A percentile compares a stretch with the other conserved stretches of the same genome.
Conservation (phyloP, 2,329 filamentous ascomycete genomes). For the Penicillium corylophilum region DNA sequence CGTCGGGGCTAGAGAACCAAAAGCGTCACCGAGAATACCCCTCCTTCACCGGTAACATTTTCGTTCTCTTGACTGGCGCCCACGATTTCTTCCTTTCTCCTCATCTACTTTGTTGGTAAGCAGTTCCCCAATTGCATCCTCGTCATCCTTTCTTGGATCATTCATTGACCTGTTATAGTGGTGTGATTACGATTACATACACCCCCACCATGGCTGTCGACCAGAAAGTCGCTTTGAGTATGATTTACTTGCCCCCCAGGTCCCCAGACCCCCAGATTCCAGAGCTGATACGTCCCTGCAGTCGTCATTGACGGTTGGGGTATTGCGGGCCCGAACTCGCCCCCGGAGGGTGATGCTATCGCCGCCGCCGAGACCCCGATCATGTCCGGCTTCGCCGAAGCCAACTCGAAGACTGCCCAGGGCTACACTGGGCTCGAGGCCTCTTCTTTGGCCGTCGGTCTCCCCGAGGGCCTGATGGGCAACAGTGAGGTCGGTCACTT, state of each 20-base stretch:
- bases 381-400: conserved; percentile 80
- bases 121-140: background rate
- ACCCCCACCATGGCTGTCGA: conserved; percentile 62
- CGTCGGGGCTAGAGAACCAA: conserved; percentile 33
- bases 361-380: conserved; percentile 86
- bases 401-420: conserved; percentile 69
- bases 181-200: conserved; percentile 18
- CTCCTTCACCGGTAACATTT: conserved; percentile 33
- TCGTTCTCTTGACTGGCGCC: conserved; percentile 7
- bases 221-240: conserved; percentile 69
- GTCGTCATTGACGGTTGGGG: conserved; percentile 99
- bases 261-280: conserved; percentile 23
- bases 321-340: conserved; percentile 74
- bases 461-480: conserved; percentile 96
- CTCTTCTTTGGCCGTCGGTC: conserved; percentile 89
- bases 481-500: conserved; percentile 98
- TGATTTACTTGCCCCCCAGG: conserved; percentile 37
- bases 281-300: conserved; percentile 42
- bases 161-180: conserved; percentile 21
- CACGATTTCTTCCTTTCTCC: conserved; percentile 13
- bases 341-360: conserved; percentile 91
- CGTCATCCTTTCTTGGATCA: conserved; percentile 4
- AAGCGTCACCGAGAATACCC: conserved; percentile 37
- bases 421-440: conserved; percentile 93
- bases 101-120: conserved; percentile 17